Percentiles rank a stretch among this genome's conserved stretches.
phyloP scores from a whole-genome alignment of 1,284 basidiomycete genomes.

The Cutaneotrichosporon spelunceum region DNA sequence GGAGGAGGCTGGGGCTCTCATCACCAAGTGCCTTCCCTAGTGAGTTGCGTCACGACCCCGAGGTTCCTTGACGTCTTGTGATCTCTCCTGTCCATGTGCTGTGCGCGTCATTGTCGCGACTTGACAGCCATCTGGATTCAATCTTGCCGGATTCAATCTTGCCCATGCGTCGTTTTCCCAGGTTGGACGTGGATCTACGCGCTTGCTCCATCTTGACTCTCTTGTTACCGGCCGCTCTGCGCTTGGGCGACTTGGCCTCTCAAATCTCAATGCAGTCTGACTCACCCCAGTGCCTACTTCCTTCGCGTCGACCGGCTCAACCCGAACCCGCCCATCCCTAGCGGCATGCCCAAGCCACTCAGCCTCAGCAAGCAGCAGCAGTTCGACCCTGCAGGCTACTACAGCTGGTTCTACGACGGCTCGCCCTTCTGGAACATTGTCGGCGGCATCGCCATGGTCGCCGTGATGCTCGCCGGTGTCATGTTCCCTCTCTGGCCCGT shows the following conservation, averaged over 20 bases:
- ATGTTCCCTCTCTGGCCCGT: slow-evolving; percentile 99
- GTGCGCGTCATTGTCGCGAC: too few species aligned
- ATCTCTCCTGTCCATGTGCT: background rate
- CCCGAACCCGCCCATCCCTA: slow-evolving; percentile 56
- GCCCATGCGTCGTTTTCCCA: background rate
- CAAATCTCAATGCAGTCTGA: too few species aligned
- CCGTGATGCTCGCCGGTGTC: slow-evolving; percentile 89
- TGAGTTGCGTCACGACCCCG: slow-evolving; percentile 24
- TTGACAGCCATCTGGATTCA: too few species aligned
- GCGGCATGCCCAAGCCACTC: slow-evolving; percentile 72
- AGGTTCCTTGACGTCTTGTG: too few species aligned
- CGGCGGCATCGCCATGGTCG: slow-evolving; percentile 89
- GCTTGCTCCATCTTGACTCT: background rate
- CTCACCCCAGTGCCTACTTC: slow-evolving; percentile 66
- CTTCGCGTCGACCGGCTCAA: slow-evolving; percentile 74
- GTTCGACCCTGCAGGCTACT: slow-evolving; percentile 72
- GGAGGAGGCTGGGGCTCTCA: slow-evolving; percentile 67
- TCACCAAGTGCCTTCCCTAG: slow-evolving; percentile 69
- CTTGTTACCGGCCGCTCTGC: background rate
- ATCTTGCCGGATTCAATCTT: too few species aligned
- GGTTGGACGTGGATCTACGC: too few species aligned
- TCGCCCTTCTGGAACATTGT: slow-evolving; percentile 89
- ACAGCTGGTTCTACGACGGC: slow-evolving; percentile 96
- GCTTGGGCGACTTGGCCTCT: too few species aligned
- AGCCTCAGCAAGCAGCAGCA: slow-evolving; percentile 75